Evolutionary conservation across 2,329 filamentous ascomycete genomes (phyloP), one percentile per base, ranked within the genome.

Genomic region (Colletotrichum karsti): DNA sequence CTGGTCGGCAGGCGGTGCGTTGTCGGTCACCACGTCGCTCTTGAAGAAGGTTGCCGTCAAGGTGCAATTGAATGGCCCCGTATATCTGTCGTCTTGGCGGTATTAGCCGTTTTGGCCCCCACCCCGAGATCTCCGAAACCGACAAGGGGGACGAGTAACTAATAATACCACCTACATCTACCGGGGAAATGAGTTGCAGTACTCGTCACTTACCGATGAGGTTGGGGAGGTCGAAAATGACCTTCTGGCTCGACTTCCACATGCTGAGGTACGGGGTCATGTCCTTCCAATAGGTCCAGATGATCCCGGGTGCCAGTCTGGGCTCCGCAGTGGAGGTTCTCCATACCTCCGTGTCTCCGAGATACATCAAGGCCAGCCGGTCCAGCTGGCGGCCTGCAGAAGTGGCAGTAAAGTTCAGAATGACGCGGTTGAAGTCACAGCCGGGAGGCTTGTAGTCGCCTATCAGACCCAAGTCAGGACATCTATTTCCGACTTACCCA

Each of bases 271-370:
- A 95, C 59, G 87, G 84, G 2, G 91, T 92, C 88, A 94, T 90
- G 75, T 97, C 93, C 78, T 95, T 96, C 61, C 90, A 82, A 75
- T 93, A 94, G 1, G 87, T 90, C 92, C 92, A 95, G 48, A 86
- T 81, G 69, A 96, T 94, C 7, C 93, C 93, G 22, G 85, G 85
- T 5, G 81, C 73, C 4, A 74, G 71, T 0, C 89, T 93, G 1
- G 93, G 93, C 79, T 97, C 92, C 4, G 93, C 92, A 1, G 93
- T 97, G 5, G 92, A 94, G 2, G 93, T 95, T 24, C 93, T 85
- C 84, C 92, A 96, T n/a, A 97, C 85, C 76, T 97, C 93, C 9
- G 88, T 89, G 76, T 95, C 92, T 42, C 89, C 89, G 39, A 96
- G 83, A 73, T 91, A 96, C 85, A 96, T 90, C 33, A 91, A 78